Base-by-base conservation (phyloP, 78 protist genomes). In the Neovahlkampfia damariscottae region DNA sequence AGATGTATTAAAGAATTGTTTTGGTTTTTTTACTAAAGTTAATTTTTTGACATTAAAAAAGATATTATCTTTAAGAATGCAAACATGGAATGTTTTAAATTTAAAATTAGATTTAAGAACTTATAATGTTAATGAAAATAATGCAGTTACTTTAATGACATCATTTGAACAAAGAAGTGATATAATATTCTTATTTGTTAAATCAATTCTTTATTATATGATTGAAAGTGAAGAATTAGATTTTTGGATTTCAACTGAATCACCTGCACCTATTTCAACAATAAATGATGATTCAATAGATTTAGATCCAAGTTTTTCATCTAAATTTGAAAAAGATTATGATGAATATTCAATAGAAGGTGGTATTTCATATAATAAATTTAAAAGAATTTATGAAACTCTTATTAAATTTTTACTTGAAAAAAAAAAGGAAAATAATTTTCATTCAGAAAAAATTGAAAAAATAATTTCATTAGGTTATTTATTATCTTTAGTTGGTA, bases 391-490 rank as follows among this genome's bases (percentile, higher is more conserved):
- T 50, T 50, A 50, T 50, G 62, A 19, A n/a, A 19, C 62, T n/a
- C 19, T 50, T 19, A n/a, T 50, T 19, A 50, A 50, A n/a, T 19
- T 50, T 50, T 50, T 50, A n/a, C 34, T 41, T 8, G 77, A 28
- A 8, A 19, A 8, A 71, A 28, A 27, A n/a, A 35, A 69, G 10
- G 10, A n/a, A 9, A 38, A 41, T 59, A 71, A 67, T 35, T 73
- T n/a, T 9, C 77, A 73, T 9, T 9, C 9, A 9, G 8, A 8
- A 8, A 9, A 38, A n/a, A 69, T 9, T 8, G 71, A 41, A 9
- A 8, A 67, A 28, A 73, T 73, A n/a, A 68, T 27, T n/a, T 27
- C 9, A 41, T 41, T 73, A 27, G 27, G 77, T 73, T 73, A 67
- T 9, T 27, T 41, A 31, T 8, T 66, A 9, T 38, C 74, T 10